Evolutionary conservation across 768 basidiomycete species (phyloP).

Genomic region (Gelatoporia subvermispora): DNA sequence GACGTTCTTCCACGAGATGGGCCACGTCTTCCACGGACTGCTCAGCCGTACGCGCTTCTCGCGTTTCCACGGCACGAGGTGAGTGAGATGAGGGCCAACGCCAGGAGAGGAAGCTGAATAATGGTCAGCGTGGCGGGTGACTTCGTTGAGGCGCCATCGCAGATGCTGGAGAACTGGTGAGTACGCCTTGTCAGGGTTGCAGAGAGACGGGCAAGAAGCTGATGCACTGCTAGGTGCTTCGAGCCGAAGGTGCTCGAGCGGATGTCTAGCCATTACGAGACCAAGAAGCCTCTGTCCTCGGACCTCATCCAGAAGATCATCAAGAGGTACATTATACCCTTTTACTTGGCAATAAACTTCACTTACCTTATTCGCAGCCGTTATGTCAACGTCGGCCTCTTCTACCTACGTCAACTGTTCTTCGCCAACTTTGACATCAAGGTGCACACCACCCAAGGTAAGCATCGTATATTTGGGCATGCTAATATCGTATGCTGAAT

Average conservation of each 20-base stretch:
- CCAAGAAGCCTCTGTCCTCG: constrained; percentile 57
- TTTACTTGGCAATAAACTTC: too few relatives aligned
- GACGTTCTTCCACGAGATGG: constrained; percentile 92
- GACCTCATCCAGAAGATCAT: constrained; percentile 78
- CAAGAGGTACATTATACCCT: constrained; percentile 47
- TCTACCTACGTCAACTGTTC: constrained; percentile 80
- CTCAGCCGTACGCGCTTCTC: constrained; percentile 65
- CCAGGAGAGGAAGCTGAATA: not conserved
- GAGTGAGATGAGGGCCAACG: constrained; percentile 4
- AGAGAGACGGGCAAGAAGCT: not conserved
- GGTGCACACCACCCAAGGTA: constrained; percentile 67
- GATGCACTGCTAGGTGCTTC: constrained; percentile 54
- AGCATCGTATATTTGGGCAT: constrained; percentile 2
- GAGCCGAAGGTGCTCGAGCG: constrained; percentile 69
- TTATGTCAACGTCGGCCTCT: constrained; percentile 79
- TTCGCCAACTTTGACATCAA: constrained; percentile 77
- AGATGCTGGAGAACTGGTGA: constrained; percentile 91
- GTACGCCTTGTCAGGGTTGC: constrained; percentile 1
- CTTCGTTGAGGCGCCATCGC: constrained; percentile 86
- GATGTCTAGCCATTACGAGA: constrained; percentile 42
- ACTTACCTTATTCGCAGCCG: constrained; percentile 30
- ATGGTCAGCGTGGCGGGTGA: constrained; percentile 37
- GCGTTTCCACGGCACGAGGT: constrained; percentile 80
- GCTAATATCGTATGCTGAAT: too few relatives aligned
- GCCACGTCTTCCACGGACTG: constrained; percentile 45